These are phyloP conservation scores for Betula pendula DNA, from an alignment of 306 rosid genomes.

Conservation along the genomic window DNA sequence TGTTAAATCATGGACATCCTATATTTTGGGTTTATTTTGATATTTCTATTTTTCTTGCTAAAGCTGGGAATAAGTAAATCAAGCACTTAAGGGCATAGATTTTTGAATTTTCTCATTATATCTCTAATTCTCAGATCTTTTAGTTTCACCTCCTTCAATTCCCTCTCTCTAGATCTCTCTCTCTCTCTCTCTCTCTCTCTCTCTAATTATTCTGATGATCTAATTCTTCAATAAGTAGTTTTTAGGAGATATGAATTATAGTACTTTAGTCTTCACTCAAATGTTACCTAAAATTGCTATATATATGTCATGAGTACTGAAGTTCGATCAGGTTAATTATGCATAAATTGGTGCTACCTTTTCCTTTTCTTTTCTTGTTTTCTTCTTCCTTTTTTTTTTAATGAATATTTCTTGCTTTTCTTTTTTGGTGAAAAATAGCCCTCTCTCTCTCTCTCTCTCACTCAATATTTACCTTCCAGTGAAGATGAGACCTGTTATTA, in stretches of 20 bases:
- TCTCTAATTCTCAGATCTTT: constrained; percentile 21
- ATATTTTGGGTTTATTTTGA: not conserved
- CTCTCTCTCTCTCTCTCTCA: not conserved
- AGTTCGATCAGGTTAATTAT: no score
- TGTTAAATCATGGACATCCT: not conserved
- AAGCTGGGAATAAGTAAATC: not conserved
- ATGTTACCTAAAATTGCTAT: no score
- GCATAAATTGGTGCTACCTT: no score
- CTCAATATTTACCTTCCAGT: not conserved
- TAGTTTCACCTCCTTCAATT: constrained; percentile 1
- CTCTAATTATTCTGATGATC: no score
- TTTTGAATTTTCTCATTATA: not conserved
- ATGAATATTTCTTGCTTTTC: no score
- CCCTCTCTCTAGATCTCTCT: constrained; percentile 14
- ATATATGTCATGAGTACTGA: no score
- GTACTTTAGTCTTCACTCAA: no score
- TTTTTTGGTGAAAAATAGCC: not conserved
- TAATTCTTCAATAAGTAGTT: no score
- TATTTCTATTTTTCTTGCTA: not conserved
- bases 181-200: not conserved
- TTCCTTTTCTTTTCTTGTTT: no score
- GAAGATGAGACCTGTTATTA: not conserved
- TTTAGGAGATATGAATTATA: no score
- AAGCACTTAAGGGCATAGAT: not conserved
- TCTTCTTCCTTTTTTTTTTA: no score